Conservation (phyloP, 768 basidiomycete genomes). For the Strobilomyces dryophilus region DNA sequence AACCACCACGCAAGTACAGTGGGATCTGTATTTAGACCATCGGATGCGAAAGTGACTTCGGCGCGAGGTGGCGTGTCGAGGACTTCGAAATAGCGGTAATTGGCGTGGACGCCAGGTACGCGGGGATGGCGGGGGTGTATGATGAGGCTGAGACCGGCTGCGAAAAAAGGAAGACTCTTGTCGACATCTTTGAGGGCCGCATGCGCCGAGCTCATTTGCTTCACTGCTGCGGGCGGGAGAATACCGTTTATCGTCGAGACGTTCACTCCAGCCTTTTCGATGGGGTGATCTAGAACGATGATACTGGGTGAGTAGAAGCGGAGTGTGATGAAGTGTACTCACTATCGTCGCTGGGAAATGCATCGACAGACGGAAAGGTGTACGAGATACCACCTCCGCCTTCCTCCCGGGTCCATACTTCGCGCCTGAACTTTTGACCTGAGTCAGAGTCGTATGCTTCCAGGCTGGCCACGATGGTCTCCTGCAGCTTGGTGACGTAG, state of each 20-base stretch:
- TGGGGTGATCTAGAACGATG: conserved; percentile 7
- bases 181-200: conserved; percentile 14
- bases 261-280: conserved; percentile 23
- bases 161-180: conserved; percentile 10
- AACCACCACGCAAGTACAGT: conserved; percentile 26
- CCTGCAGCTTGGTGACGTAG: conserved; percentile 17
- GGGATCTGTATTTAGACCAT: background rate
- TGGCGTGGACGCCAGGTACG: conserved; percentile 3
- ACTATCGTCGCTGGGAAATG: background rate
- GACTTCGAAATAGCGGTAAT: conserved; percentile 27
- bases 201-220: conserved; percentile 20
- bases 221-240: conserved; percentile 19
- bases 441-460: conserved; percentile 7
- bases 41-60: background rate
- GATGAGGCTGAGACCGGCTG: conserved; percentile 19
- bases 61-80: conserved; percentile 5
- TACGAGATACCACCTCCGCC: conserved; percentile 19
- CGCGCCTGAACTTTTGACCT: conserved; percentile 13
- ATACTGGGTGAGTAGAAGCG: background rate
- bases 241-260: conserved; percentile 15
- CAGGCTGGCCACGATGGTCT: conserved; percentile 18
- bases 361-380: conserved; percentile 11
- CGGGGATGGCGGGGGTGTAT: conserved; percentile 24
- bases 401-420: conserved; percentile 13
- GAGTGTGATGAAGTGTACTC: background rate